A percentile compares a stretch with the other conserved stretches of the same genome.
Conservation (phyloP, 169 alveolate genomes). For the Plasmodium inui region DNA sequence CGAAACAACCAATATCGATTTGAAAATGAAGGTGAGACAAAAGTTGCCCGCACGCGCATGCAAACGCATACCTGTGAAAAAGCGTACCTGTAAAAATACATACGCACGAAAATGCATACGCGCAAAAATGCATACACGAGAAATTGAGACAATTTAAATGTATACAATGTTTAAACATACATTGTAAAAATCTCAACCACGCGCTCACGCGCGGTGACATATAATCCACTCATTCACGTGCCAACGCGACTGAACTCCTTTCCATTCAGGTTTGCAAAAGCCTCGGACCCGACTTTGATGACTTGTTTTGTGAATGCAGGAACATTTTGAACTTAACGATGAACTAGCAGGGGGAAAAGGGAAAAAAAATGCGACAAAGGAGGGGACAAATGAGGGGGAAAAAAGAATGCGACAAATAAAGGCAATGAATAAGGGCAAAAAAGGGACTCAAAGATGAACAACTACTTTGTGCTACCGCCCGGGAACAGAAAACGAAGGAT, state of each 20-base stretch:
- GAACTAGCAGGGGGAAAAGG: slow-evolving; percentile 3
- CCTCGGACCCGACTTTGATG: slow-evolving; percentile 59
- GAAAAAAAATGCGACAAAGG: background rate
- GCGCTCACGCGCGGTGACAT: background rate
- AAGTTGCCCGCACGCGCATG: background rate
- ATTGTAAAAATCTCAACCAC: background rate
- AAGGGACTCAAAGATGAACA: background rate
- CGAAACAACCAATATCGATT: slow-evolving; percentile 32
- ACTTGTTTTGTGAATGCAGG: slow-evolving; percentile 48
- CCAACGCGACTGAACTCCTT: background rate
- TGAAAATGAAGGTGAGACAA: slow-evolving; percentile 44
- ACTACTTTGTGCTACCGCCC: background rate
- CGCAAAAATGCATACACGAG: too few relatives aligned
- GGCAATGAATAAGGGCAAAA: background rate
- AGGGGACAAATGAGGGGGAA: background rate
- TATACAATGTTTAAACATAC: background rate
- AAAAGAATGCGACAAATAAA: background rate
- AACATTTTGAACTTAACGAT: slow-evolving; percentile 37
- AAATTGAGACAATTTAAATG: background rate
- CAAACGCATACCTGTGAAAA: background rate
- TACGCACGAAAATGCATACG: background rate
- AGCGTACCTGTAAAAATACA: background rate
- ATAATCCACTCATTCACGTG: background rate
- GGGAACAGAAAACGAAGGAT: background rate
- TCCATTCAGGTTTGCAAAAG: slow-evolving; percentile 62